These are phyloP conservation scores for Candida saitoana DNA, from an alignment of 805 yeast genomes.

Conservation along the genomic window DNA sequence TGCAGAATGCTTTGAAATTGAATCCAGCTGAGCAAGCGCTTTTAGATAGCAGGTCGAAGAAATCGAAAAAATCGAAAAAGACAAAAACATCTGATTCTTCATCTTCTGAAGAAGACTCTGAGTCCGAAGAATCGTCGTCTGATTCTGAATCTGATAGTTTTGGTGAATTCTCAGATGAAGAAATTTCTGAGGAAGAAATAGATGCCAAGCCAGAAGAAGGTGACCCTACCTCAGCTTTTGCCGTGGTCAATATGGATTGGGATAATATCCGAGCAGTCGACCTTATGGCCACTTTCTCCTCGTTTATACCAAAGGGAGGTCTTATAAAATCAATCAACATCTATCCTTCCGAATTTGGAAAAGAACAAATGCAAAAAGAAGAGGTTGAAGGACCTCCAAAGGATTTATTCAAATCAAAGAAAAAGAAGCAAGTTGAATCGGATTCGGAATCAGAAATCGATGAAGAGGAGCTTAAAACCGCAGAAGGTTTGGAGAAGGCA, in stretches of 20 bases:
- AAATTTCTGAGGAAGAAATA: slow-evolving; percentile 54
- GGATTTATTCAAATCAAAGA: slow-evolving; percentile 61
- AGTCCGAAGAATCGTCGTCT: slow-evolving; percentile 39
- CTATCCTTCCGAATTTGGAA: slow-evolving; percentile 90
- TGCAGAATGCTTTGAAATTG: slow-evolving; percentile 1
- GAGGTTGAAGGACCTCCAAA: slow-evolving; percentile 90
- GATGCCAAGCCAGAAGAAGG: slow-evolving; percentile 72
- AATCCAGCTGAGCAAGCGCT: slow-evolving; percentile 1
- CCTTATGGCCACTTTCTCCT: slow-evolving; percentile 79
- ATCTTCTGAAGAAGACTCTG: neutral
- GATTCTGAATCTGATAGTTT: slow-evolving; percentile 42
- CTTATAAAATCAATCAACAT: slow-evolving; percentile 63
- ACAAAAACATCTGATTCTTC: slow-evolving; percentile 8
- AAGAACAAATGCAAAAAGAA: slow-evolving; percentile 84
- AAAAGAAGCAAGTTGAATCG: slow-evolving; percentile 32
- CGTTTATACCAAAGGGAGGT: slow-evolving; percentile 79
- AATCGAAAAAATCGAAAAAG: neutral
- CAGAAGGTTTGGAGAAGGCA: slow-evolving; percentile 50
- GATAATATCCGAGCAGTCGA: slow-evolving; percentile 88
- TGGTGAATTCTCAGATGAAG: slow-evolving; percentile 40
- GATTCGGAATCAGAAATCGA: slow-evolving; percentile 30
- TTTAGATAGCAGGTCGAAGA: neutral
- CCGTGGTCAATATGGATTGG: slow-evolving; percentile 97
- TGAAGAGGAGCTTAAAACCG: slow-evolving; percentile 44
- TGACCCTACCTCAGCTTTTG: slow-evolving; percentile 77